Conservation (phyloP, 192 early-diverging fungal species). For the Coemansia sp. region DNA sequence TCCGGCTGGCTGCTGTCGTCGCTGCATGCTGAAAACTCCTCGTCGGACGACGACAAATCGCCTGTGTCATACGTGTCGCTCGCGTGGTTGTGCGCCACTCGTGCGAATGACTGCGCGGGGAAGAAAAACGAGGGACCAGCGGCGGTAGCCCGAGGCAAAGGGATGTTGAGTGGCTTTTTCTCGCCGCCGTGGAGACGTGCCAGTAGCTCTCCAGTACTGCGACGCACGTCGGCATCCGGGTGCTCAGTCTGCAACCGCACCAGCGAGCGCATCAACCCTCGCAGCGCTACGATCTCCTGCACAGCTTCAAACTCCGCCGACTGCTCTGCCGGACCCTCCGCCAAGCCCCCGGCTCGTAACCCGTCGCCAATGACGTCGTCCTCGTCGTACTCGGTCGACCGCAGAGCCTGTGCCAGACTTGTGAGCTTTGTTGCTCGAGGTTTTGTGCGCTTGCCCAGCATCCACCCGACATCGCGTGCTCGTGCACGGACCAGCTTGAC, state of each 20-base stretch:
- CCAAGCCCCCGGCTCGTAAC: constrained; percentile 2
- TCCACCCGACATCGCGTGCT: constrained; percentile 46
- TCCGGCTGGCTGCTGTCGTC: constrained; percentile 19
- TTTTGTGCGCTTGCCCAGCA: constrained; percentile 38
- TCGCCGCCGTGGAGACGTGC: constrained; percentile 30
- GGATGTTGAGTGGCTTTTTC: constrained; percentile 43
- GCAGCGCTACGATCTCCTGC: constrained; percentile 43
- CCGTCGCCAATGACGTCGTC: constrained; percentile 41
- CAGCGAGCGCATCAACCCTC: constrained; percentile 33
- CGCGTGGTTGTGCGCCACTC: constrained; percentile 13
- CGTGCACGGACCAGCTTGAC: constrained; percentile 31
- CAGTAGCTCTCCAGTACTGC: constrained; percentile 31
- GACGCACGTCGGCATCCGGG: constrained; percentile 32
- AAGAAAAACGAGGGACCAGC: constrained; percentile 46
- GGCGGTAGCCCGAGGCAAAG: constrained; percentile 30
- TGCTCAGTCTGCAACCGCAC: constrained; percentile 44
- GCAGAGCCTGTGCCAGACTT: constrained; percentile 34
- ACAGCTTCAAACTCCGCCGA: constrained; percentile 44
- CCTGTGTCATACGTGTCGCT: constrained; percentile 11
- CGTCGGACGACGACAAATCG: constrained; percentile 42
- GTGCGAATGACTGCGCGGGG: constrained; percentile 28
- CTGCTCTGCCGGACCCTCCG: constrained; percentile 23
- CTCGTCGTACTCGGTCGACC: constrained; percentile 41
- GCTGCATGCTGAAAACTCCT: constrained; percentile 38
- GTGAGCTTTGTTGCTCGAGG: constrained; percentile 20